phyloP scores from a whole-genome alignment of 352 stramenopile species.

The Phytophthora sansomeana region DNA sequence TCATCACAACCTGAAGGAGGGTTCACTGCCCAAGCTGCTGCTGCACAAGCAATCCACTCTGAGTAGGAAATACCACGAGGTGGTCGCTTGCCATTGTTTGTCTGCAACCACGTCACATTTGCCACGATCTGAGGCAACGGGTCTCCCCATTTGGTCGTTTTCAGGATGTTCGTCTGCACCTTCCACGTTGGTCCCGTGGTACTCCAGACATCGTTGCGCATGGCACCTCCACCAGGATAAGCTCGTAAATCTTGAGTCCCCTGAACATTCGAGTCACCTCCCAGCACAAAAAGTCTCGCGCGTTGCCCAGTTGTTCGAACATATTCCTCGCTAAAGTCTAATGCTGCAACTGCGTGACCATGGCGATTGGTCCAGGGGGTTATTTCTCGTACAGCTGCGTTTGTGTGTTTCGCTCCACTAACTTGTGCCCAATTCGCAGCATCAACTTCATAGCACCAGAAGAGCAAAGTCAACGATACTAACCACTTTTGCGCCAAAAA shows the following conservation, averaged over 20 bases:
- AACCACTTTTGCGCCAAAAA: constrained; percentile 3
- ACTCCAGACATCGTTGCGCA: constrained; percentile 82
- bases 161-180: constrained; percentile 63
- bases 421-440: constrained; percentile 78
- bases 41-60: constrained; percentile 74
- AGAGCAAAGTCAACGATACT: constrained; percentile 2
- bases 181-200: constrained; percentile 68
- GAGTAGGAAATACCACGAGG: constrained; percentile 62
- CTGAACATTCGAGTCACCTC: constrained; percentile 75
- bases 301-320: constrained; percentile 49
- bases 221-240: constrained; percentile 68
- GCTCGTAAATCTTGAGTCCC: constrained; percentile 72
- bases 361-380: constrained; percentile 74
- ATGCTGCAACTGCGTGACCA: constrained; percentile 62
- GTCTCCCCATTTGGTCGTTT: constrained; percentile 76
- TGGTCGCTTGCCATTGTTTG: constrained; percentile 73
- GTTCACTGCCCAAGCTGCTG: constrained; percentile 56
- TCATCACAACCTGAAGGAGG: constrained; percentile 66
- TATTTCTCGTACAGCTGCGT: constrained; percentile 53
- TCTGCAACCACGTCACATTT: constrained; percentile 76
- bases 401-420: constrained; percentile 66
- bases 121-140: constrained; percentile 72
- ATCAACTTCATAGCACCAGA: background rate
- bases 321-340: constrained; percentile 69
- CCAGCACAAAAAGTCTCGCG: constrained; percentile 73